phyloP scores from a whole-genome alignment of 2,329 filamentous ascomycete genomes.

The Fusarium albosuccineum region DNA sequence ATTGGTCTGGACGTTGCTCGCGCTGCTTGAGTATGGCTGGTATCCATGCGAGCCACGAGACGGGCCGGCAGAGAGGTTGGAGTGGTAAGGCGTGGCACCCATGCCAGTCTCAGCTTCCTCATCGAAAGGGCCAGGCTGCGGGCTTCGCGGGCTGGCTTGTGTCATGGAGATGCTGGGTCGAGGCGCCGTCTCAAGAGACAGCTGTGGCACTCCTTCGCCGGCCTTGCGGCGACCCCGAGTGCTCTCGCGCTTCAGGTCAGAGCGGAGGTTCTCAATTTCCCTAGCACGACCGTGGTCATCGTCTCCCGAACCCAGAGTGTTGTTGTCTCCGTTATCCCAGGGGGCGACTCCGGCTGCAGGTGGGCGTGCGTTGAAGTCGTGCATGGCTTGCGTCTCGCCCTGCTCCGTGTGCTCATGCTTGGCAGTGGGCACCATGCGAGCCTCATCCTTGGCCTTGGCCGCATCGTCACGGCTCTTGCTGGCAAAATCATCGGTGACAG shows the following conservation, averaged over 20 bases:
- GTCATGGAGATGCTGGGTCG: conserved; percentile 42
- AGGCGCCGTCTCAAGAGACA: conserved; percentile 46
- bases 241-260: conserved; percentile 57
- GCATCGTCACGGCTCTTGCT: conserved; percentile 71
- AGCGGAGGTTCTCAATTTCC: conserved; percentile 56
- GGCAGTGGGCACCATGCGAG: conserved; percentile 71
- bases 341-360: conserved; percentile 40
- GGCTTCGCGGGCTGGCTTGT: conserved; percentile 49
- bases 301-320: conserved; percentile 44
- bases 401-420: conserved; percentile 47
- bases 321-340: conserved; percentile 45
- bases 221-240: conserved; percentile 64
- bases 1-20: conserved; percentile 34
- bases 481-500: conserved; percentile 78
- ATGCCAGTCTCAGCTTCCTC: conserved; percentile 58
- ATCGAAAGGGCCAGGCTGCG: conserved; percentile 55
- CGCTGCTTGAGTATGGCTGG: conserved; percentile 34
- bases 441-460: conserved; percentile 71
- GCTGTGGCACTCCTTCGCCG: conserved; percentile 59
- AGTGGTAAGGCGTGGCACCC: conserved; percentile 49
- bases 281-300: conserved; percentile 53
- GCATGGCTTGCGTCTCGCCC: conserved; percentile 60
- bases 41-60: conserved; percentile 41
- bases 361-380: conserved; percentile 58
- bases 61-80: conserved; percentile 42